Percentiles rank a stretch among this genome's conserved stretches.
Conservation (phyloP, 2,329 filamentous ascomycete genomes). For the Neodidymelliopsis sp. region DNA sequence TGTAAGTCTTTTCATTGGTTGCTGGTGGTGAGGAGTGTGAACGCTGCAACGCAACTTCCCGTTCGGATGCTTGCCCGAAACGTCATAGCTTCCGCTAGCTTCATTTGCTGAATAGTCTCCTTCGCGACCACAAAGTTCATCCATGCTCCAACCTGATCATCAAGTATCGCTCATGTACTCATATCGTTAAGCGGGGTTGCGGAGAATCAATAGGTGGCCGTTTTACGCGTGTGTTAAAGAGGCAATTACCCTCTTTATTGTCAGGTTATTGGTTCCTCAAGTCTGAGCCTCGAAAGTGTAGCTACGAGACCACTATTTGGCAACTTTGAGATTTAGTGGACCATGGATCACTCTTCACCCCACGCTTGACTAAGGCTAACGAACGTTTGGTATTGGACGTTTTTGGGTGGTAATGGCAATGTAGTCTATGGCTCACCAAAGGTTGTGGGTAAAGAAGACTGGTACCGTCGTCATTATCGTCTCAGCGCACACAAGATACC, state of each 20-base stretch:
- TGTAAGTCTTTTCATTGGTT: conserved; percentile 41
- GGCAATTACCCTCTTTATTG: too few species aligned
- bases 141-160: background rate
- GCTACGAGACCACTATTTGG: background rate
- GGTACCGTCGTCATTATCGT: conserved; percentile 3
- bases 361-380: background rate
- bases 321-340: background rate
- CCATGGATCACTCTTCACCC: background rate
- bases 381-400: background rate
- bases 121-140: background rate
- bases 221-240: too few species aligned
- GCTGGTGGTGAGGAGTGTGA: conserved; percentile 33
- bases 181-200: too few species aligned
- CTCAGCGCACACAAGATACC: background rate
- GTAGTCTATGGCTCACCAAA: too few species aligned
- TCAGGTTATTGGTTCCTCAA: too few species aligned
- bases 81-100: conserved; percentile 25
- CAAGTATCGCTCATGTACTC: too few species aligned
- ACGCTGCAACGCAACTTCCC: conserved; percentile 26
- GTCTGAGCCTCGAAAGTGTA: too few species aligned
- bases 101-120: background rate
- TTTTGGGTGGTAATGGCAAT: background rate
- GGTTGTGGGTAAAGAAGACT: too few species aligned
- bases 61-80: conserved; percentile 20
- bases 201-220: too few species aligned